A percentile compares a stretch with the other conserved stretches of the same genome.
Conservation (phyloP, 2,329 filamentous ascomycete genomes). For the Onygenales sp. region DNA sequence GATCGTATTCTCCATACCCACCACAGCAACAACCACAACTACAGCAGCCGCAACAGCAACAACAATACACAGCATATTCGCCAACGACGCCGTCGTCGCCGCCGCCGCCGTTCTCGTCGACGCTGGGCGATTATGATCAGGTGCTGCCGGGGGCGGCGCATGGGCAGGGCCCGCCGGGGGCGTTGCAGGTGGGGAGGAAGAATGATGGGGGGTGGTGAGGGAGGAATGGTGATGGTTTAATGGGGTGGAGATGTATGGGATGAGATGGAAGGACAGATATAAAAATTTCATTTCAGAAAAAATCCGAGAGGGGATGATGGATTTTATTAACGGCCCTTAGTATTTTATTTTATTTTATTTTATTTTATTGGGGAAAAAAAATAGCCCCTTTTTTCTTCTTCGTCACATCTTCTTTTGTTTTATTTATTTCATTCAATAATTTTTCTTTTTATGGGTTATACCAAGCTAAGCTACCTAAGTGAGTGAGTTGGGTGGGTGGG, state of each 20-base stretch:
- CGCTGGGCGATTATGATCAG: constrained; percentile 4
- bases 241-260: background rate
- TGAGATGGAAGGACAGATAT: too few species aligned
- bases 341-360: background rate
- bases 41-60: background rate
- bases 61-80: constrained; percentile 8
- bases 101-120: constrained; percentile 9
- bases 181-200: constrained; percentile 9
- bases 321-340: background rate
- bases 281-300: background rate
- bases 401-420: background rate
- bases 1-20: constrained; percentile 3
- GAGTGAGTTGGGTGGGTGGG: too few species aligned
- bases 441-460: too few species aligned
- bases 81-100: constrained; percentile 7
- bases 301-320: background rate
- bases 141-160: background rate
- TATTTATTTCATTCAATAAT: background rate
- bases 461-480: too few species aligned
- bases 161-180: constrained; percentile 3
- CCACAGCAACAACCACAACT: background rate
- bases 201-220: constrained; percentile 9
- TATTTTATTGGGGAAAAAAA: background rate
- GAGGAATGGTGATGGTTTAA: background rate
- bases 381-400: background rate